phyloP scores from a whole-genome alignment of 805 yeast genomes.

The Lipomyces yamadae region DNA sequence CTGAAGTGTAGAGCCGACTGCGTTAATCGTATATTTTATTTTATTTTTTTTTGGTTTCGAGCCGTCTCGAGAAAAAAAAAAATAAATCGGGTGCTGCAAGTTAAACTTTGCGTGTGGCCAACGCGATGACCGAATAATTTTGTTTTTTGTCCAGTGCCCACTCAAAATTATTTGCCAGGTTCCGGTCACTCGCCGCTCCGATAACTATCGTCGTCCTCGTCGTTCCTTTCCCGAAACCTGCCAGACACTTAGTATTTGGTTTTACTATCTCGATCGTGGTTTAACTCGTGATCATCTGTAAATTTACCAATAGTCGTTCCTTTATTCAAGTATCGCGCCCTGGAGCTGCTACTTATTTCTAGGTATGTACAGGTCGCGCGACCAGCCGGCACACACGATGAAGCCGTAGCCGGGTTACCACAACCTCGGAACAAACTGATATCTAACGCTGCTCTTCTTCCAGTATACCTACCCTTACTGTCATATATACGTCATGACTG shows the following conservation, averaged over 20 bases:
- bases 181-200: constrained; percentile 8
- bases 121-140: constrained; percentile 29
- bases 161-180: constrained; percentile 11
- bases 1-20: too few relatives aligned
- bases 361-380: not conserved
- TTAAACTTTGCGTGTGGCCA: constrained; percentile 10
- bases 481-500: not conserved
- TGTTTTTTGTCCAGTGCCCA: not conserved
- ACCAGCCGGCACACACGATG: not conserved
- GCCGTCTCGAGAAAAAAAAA: too few relatives aligned
- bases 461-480: not conserved
- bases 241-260: too few relatives aligned
- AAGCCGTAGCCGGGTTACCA: not conserved
- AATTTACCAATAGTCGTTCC: not conserved
- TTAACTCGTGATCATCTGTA: not conserved
- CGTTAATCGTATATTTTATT: too few relatives aligned
- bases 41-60: too few relatives aligned
- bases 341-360: constrained; percentile 1
- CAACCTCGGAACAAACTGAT: not conserved
- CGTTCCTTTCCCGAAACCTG: too few relatives aligned
- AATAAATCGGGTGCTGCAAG: not conserved
- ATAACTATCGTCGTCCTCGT: not conserved
- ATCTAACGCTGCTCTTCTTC: not conserved
- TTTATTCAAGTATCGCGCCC: not conserved
- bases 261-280: too few relatives aligned